Conservation (phyloP, 306 rosid species). For the Mucuna pruriens region DNA sequence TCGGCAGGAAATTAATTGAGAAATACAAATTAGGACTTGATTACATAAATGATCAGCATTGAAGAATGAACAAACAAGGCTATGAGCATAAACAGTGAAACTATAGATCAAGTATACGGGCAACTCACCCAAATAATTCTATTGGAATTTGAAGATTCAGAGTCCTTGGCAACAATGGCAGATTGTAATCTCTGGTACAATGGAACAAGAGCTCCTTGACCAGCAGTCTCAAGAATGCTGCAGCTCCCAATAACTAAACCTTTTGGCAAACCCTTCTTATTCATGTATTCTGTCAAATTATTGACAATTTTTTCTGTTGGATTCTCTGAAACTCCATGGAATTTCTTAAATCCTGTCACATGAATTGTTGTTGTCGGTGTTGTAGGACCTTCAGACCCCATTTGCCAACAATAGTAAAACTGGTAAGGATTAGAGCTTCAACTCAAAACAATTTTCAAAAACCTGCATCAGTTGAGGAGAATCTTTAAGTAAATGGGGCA, state of each 20-base stretch:
- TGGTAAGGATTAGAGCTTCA: slow-evolving; percentile 40
- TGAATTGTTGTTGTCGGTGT: slow-evolving; percentile 63
- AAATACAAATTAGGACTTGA: background rate
- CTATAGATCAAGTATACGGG: background rate
- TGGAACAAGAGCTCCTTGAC: slow-evolving; percentile 67
- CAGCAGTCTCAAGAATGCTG: slow-evolving; percentile 85
- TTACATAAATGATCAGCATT: background rate
- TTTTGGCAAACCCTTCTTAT: slow-evolving; percentile 73
- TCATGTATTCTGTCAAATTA: slow-evolving; percentile 62
- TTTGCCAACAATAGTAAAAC: slow-evolving; percentile 41
- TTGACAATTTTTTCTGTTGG: slow-evolving; percentile 75
- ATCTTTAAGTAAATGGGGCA: slow-evolving; percentile 26
- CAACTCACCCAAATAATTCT: slow-evolving; percentile 74
- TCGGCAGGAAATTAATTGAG: background rate
- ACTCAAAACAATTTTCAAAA: slow-evolving; percentile 40
- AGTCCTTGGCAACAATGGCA: slow-evolving; percentile 48
- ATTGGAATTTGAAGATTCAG: slow-evolving; percentile 57
- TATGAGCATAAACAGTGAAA: background rate
- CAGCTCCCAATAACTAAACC: slow-evolving; percentile 74
- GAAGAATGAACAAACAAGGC: background rate
- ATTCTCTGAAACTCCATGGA: slow-evolving; percentile 89
- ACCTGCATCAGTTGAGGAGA: slow-evolving; percentile 47
- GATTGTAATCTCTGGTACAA: slow-evolving; percentile 67
- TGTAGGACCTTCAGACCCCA: slow-evolving; percentile 91
- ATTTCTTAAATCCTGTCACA: slow-evolving; percentile 85